These are phyloP conservation scores for Fusarium siculi DNA, from an alignment of 2,329 filamentous ascomycete species.

Conservation along the genomic window DNA sequence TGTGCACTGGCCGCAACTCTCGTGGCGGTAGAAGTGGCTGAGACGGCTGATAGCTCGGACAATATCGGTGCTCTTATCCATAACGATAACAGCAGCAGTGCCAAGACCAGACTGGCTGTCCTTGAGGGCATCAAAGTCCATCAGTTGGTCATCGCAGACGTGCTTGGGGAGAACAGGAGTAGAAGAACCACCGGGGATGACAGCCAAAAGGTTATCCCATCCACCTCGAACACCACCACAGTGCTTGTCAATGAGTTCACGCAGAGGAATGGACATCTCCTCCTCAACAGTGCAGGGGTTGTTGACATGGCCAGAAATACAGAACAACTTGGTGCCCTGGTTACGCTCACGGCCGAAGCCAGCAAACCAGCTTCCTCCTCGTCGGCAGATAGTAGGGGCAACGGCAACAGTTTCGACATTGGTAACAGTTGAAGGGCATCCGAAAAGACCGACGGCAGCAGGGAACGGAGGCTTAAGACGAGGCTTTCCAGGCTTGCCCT, in stretches of 20 bases:
- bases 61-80: conserved; percentile 98
- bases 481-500: conserved; percentile 98
- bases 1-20: conserved; percentile 98
- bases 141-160: conserved; percentile 93
- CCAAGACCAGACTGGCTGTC: conserved; percentile 97
- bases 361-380: conserved; percentile 93
- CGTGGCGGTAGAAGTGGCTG: conserved; percentile 97
- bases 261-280: conserved; percentile 97
- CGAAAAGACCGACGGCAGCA: conserved; percentile 95
- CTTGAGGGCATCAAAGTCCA: conserved; percentile 99
- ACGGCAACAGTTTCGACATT: conserved; percentile 98
- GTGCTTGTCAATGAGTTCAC: conserved; percentile 97
- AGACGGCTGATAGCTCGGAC: conserved; percentile 93
- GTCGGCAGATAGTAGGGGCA: conserved; percentile 92
- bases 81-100: conserved; percentile 97
- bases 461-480: conserved; percentile 99
- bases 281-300: conserved; percentile 98
- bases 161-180: conserved; percentile 93
- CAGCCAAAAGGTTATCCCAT: conserved; percentile 95
- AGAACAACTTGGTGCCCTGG: conserved; percentile 96
- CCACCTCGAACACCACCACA: conserved; percentile 96
- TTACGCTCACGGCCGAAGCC: conserved; percentile 95
- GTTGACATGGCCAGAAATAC: conserved; percentile 98
- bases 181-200: conserved; percentile 96
- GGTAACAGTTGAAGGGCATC: conserved; percentile 96